phyloP scores from a whole-genome alignment of 2,329 filamentous ascomycete genomes.

The Monosporascus ibericus region DNA sequence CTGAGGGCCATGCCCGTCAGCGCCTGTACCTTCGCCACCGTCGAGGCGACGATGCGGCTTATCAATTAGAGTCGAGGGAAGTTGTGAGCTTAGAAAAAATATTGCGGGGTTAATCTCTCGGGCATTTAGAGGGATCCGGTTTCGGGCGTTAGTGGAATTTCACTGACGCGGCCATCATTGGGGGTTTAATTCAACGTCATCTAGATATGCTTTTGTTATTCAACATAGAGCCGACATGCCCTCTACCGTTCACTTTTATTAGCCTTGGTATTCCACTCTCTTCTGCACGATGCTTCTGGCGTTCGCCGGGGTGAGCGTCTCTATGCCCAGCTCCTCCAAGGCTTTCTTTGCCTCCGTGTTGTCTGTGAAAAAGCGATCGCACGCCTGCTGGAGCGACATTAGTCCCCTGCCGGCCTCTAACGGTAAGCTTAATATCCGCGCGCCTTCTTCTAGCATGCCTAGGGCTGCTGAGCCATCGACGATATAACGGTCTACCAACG shows the following conservation, averaged over 20 bases:
- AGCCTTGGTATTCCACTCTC: slow-evolving; percentile 56
- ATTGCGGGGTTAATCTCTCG: background rate
- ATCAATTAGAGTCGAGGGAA: slow-evolving; percentile 33
- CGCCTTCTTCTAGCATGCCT: slow-evolving; percentile 59
- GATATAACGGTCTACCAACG: slow-evolving; percentile 62
- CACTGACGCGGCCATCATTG: background rate
- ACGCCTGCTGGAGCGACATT: slow-evolving; percentile 46
- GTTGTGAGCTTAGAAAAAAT: background rate
- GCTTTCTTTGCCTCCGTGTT: slow-evolving; percentile 53
- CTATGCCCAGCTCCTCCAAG: slow-evolving; percentile 56
- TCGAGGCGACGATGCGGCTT: slow-evolving; percentile 60
- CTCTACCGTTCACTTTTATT: background rate
- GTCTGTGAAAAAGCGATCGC: slow-evolving; percentile 49
- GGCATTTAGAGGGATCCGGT: background rate
- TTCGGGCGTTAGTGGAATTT: too few relatives aligned
- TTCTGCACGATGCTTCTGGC: slow-evolving; percentile 61
- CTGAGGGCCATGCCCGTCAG: slow-evolving; percentile 95
- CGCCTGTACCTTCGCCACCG: slow-evolving; percentile 92
- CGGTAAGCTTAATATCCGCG: slow-evolving; percentile 60
- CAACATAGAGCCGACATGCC: background rate
- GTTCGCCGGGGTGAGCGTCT: slow-evolving; percentile 55
- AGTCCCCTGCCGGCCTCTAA: slow-evolving; percentile 28
- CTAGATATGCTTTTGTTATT: background rate
- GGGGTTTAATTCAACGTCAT: background rate
- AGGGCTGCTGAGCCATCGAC: slow-evolving; percentile 46